Evolutionary conservation across 1,139 yeast genomes (phyloP).

Genomic region (Scheffersomyces insectosa): DNA sequence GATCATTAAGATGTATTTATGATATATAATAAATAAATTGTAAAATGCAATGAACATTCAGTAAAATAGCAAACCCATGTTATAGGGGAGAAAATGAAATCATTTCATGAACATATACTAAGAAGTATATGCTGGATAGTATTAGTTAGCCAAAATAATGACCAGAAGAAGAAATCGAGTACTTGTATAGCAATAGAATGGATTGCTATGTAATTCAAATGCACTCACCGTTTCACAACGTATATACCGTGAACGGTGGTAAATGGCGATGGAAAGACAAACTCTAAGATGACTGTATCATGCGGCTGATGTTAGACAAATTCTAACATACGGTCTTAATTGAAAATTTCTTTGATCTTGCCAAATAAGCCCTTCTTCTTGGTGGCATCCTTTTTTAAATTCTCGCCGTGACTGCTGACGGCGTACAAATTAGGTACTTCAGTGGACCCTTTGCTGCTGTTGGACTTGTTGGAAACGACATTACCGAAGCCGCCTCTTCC

Average conservation of each 20-base stretch:
- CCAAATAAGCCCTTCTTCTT: constrained; percentile 31
- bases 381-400: constrained; percentile 9
- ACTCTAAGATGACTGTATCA: neutral
- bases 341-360: constrained; percentile 33
- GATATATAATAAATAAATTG: neutral
- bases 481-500: constrained; percentile 57
- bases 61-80: neutral
- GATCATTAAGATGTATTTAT: constrained; percentile 1
- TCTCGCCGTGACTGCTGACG: constrained; percentile 16
- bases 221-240: too few relatives aligned
- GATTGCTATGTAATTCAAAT: too few relatives aligned
- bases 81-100: neutral
- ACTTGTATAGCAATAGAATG: too few relatives aligned
- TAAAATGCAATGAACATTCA: neutral
- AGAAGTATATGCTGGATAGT: too few relatives aligned
- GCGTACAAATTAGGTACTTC: constrained; percentile 14
- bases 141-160: too few relatives aligned
- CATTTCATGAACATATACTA: too few relatives aligned
- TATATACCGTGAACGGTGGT: too few relatives aligned
- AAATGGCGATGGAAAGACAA: too few relatives aligned
- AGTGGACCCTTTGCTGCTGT: constrained; percentile 9
- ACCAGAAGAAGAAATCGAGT: too few relatives aligned
- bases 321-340: constrained; percentile 7
- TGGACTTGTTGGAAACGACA: constrained; percentile 27
- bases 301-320: neutral